phyloP scores from a whole-genome alignment of 106 monocot genomes.

The Phalaenopsis aphrodite region DNA sequence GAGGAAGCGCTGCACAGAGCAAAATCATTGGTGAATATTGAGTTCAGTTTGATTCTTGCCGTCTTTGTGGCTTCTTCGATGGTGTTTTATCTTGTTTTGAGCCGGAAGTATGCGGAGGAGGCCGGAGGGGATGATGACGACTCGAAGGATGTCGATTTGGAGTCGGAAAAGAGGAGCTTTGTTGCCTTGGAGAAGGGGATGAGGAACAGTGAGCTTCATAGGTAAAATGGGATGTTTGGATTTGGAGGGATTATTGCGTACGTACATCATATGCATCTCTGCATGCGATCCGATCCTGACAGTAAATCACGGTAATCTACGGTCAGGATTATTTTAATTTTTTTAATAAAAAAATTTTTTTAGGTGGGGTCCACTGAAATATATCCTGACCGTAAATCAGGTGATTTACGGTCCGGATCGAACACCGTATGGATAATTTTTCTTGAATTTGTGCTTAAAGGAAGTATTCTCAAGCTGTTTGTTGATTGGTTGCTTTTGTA shows the following conservation, averaged over 20 bases:
- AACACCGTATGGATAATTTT: too few relatives aligned
- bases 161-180: slow-evolving; percentile 33
- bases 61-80: slow-evolving; percentile 31
- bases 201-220: slow-evolving; percentile 16
- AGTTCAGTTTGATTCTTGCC: slow-evolving; percentile 49
- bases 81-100: slow-evolving; percentile 27
- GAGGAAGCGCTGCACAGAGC: slow-evolving; percentile 32
- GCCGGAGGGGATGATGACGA: neutral
- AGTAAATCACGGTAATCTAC: too few relatives aligned
- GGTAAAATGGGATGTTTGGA: slow-evolving; percentile 10
- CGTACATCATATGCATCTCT: too few relatives aligned
- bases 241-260: too few relatives aligned
- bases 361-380: too few relatives aligned
- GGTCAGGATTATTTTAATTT: neutral
- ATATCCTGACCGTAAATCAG: too few relatives aligned
- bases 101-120: slow-evolving; percentile 4
- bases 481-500: too few relatives aligned
- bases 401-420: too few relatives aligned
- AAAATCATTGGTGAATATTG: slow-evolving; percentile 47
- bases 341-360: too few relatives aligned
- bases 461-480: too few relatives aligned
- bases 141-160: slow-evolving; percentile 8
- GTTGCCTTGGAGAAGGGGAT: slow-evolving; percentile 19
- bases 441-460: too few relatives aligned
- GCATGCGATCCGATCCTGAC: too few relatives aligned